Evolutionary conservation across 352 stramenopile genomes (phyloP), one percentile per base, ranked within the genome.

Genomic region (Phytophthora gonapodyides): DNA sequence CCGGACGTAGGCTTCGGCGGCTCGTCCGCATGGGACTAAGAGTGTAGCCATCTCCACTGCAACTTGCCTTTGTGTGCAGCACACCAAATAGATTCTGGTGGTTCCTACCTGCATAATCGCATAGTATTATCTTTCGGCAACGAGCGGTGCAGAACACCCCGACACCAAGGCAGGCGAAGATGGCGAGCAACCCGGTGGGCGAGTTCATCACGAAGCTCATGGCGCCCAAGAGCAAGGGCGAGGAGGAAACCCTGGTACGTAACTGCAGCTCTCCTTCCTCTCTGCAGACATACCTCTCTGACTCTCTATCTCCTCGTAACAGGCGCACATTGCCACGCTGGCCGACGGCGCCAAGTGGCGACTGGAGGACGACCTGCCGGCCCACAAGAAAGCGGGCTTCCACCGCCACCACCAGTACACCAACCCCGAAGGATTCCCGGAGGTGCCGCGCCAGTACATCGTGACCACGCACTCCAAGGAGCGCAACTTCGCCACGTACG

Each of bases 371-470:
- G 80, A 92, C 57, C 38, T 76, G 38, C 66, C 82, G 12, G 71
- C 71, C 24, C 66, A 78, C 27, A 81, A 74, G 64, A 72, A 73
- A 52, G 84, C 75, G 48, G 83, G 83, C 11, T 89, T 80, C 69
- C 83, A 92, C 65, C 69, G 76, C 36, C 71, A 79, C 50, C 63
- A 70, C 55, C 60, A 78, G 63, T 80, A 88, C 73, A 89, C 81
- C 59, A 80, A 61, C 56, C 67, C 83, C 5, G 75, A 90, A 57
- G 80, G 80, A 0, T 88, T 88, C 59, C 71, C 82, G 35, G 81
- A 95, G 63, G 71, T 95, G 12, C 84, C 86, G 30, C 86, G 86
- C 34, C 86, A 87, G 73, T 95, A 88, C 71, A 78, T 76, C 24
- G 61, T 80, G 48, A 73, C 79, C n/a, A 73, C 82, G 61, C 86